These are phyloP conservation scores for Saccharomycopsis fibuligera DNA, from an alignment of 805 yeast species.

Conservation along the genomic window DNA sequence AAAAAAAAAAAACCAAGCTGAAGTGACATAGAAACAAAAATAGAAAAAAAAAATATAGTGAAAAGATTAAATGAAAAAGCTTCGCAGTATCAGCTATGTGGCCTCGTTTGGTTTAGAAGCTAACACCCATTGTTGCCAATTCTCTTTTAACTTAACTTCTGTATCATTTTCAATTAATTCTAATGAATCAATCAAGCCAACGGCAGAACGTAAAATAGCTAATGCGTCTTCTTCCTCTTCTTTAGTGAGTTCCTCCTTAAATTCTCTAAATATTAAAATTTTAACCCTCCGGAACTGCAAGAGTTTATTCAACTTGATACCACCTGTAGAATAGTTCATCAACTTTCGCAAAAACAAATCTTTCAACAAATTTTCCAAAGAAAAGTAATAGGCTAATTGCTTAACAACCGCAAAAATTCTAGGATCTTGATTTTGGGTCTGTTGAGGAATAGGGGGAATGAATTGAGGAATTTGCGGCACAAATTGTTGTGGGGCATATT, in stretches of 20 bases:
- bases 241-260: conserved; percentile 42
- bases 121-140: conserved; percentile 59
- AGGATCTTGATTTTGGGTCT: conserved; percentile 9
- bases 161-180: conserved; percentile 38
- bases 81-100: too few relatives aligned
- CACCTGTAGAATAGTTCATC: conserved; percentile 66
- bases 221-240: conserved; percentile 37
- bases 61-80: too few relatives aligned
- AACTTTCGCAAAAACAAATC: conserved; percentile 78
- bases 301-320: conserved; percentile 55
- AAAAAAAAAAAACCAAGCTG: neutral
- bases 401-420: conserved; percentile 30
- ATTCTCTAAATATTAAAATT: conserved; percentile 38
- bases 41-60: neutral
- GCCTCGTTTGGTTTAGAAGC: neutral
- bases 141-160: conserved; percentile 53
- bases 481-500: conserved; percentile 23
- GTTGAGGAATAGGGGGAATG: neutral
- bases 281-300: conserved; percentile 73
- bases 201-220: conserved; percentile 34
- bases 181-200: conserved; percentile 34
- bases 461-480: conserved; percentile 16
- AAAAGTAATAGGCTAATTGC: conserved; percentile 89
- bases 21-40: neutral
- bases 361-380: conserved; percentile 77